Conservation (phyloP, 2,329 filamentous ascomycete species). For the Pyrenochaeta sp. region DNA sequence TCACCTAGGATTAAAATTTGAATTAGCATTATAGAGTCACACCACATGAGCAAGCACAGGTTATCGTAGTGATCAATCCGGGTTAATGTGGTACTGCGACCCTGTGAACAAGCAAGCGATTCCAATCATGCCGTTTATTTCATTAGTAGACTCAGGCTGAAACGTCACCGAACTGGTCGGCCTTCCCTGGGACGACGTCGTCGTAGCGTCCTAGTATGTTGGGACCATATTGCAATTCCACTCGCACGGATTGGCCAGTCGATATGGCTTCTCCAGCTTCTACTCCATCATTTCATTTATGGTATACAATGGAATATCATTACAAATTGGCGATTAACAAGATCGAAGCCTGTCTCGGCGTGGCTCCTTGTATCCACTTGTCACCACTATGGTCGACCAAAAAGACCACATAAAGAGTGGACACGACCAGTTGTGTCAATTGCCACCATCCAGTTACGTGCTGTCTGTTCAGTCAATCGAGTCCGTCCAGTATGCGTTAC, state of each 20-base stretch:
- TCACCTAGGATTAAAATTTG: slow-evolving; percentile 1
- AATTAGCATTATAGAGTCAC: slow-evolving; percentile 13
- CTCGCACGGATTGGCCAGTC: slow-evolving; percentile 29
- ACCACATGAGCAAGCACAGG: slow-evolving; percentile 15
- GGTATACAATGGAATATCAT: slow-evolving; percentile 29
- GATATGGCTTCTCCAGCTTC: slow-evolving; percentile 13
- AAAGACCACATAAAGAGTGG: slow-evolving; percentile 32
- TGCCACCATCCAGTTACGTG: slow-evolving; percentile 10
- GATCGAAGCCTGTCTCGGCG: slow-evolving; percentile 14
- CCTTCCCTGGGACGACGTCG: slow-evolving; percentile 18
- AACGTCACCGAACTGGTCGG: slow-evolving; percentile 27
- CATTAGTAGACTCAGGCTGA: slow-evolving; percentile 33
- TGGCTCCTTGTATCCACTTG: slow-evolving; percentile 15
- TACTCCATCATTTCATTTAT: slow-evolving; percentile 34
- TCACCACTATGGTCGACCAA: slow-evolving; percentile 15
- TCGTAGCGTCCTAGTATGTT: slow-evolving; percentile 20
- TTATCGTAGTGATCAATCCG: slow-evolving; percentile 21
- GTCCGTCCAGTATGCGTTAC: slow-evolving; percentile 35
- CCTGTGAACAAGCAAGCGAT: slow-evolving; percentile 11
- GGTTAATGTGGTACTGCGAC: slow-evolving; percentile 22
- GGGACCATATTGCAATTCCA: slow-evolving; percentile 27
- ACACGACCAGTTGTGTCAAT: slow-evolving; percentile 6
- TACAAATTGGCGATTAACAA: slow-evolving; percentile 25
- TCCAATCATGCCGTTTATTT: slow-evolving; percentile 22
- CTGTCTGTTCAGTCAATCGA: slow-evolving; percentile 3